Conservation (phyloP, 345 rosid genomes). For the Dovyalis caffra region DNA sequence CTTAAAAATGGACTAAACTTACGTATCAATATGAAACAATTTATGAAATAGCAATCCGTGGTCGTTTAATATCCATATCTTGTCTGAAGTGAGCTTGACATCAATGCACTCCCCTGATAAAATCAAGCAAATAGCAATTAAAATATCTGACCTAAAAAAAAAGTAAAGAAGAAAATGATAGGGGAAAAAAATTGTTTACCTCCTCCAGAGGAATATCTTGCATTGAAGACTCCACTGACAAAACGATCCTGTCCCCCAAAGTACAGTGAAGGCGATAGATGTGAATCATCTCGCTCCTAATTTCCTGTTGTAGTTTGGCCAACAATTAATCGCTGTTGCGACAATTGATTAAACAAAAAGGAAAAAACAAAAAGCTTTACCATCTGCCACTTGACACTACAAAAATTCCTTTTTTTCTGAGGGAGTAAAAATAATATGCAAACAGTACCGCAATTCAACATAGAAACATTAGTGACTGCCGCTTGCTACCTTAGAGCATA, state of each 20-base stretch:
- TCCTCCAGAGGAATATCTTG: constrained; percentile 60
- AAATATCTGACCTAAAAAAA: background rate
- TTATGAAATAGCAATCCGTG: constrained; percentile 52
- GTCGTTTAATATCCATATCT: constrained; percentile 69
- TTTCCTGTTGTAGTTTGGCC: constrained; percentile 48
- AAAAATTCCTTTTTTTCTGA: no score
- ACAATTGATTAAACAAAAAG: constrained; percentile 6
- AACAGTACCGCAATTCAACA: background rate
- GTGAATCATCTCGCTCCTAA: constrained; percentile 47
- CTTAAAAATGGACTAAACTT: constrained; percentile 32
- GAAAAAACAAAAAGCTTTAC: background rate
- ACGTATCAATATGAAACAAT: constrained; percentile 47
- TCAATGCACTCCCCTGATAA: constrained; percentile 70
- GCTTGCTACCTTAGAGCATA: no score
- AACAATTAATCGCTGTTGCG: constrained; percentile 13
- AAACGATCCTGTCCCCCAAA: constrained; percentile 40
- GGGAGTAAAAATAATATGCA: background rate
- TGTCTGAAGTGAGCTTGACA: constrained; percentile 64
- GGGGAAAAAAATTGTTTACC: constrained; percentile 35
- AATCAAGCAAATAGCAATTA: constrained; percentile 15
- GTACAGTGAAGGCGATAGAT: constrained; percentile 47
- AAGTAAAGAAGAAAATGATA: background rate
- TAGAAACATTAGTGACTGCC: background rate
- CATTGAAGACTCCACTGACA: constrained; percentile 50
- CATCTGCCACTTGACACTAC: background rate